Evolutionary conservation across 1,139 yeast species (phyloP).

Genomic region (Diutina ranongensis): DNA sequence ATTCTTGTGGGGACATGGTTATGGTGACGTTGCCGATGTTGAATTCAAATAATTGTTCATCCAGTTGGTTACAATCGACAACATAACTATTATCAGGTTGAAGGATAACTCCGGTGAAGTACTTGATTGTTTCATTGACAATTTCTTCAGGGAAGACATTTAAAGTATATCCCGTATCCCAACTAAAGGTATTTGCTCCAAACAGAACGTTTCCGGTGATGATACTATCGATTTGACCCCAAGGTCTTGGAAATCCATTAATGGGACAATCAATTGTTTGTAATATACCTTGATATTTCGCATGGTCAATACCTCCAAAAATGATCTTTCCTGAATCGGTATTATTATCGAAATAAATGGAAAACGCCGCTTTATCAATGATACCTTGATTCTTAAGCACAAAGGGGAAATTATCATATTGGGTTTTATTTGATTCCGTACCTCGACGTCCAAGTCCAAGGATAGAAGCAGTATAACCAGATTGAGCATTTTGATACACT

Average conservation of each 20-base stretch:
- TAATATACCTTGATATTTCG: background rate
- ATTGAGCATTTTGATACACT: background rate
- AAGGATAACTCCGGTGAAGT: background rate
- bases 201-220: background rate
- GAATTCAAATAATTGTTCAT: background rate
- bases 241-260: background rate
- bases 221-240: background rate
- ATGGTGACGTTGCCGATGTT: slow-evolving; percentile 1
- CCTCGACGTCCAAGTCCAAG: background rate
- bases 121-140: background rate
- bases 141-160: background rate
- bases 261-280: background rate
- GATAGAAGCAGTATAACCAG: background rate
- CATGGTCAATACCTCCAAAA: background rate
- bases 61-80: background rate
- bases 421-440: background rate
- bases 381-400: background rate
- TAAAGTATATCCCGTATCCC: background rate
- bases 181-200: background rate
- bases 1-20: background rate
- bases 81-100: background rate
- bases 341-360: background rate
- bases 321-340: background rate
- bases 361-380: background rate
- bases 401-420: background rate